Base-by-base conservation (phyloP, 108 stramenopile genomes). In the Nitzschia putrida region DNA sequence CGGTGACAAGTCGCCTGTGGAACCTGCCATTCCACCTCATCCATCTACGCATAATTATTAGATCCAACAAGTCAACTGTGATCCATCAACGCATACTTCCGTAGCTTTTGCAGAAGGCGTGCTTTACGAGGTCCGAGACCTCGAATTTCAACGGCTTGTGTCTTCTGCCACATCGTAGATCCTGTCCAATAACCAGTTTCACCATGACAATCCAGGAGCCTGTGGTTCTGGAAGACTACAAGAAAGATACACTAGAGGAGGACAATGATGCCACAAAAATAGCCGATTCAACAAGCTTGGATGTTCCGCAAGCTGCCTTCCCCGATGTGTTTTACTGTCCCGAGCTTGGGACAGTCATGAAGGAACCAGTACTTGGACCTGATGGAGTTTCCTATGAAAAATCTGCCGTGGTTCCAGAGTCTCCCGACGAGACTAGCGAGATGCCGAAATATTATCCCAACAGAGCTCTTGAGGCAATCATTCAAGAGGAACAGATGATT, bases 371-470 rank as follows among this genome's bases (percentile, higher is more conserved):
- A 0, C 65, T 84, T 8, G 68, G 69, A 21, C 53, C 69, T 10
- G 83, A 82, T 49, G 83, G 83, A 0, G 64, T 72, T 24, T 80
- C 80, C 55, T 84, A 81, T 67, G 83, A 84, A 52, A 71, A 78
- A 0, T 51, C 66, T 7, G 56, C 56, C 11, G 24, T 58, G 6
- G 14, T 18, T 21, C 20, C 22, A 16, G 26, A 24, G 29, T 20
- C 13, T 55, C 38, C 16, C 20, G 41, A 58, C 22, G 44, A 47
- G 2, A 26, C 24, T 22, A 34, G 29, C 29, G 29, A 34, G 29
- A 34, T 34, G 29, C 29, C 29, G 29, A 26, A 14, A 18, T 9
- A 22, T 24, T 69, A 69, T 44, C 3, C 13, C 24, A 69, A 69
- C 34, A 39, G 55, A 13, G 55, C 68, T 24, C 22, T 69, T 3